Evolutionary conservation across 306 rosid genomes (phyloP), one percentile per base, ranked within the genome.

Genomic region (Begonia peltatifolia): DNA sequence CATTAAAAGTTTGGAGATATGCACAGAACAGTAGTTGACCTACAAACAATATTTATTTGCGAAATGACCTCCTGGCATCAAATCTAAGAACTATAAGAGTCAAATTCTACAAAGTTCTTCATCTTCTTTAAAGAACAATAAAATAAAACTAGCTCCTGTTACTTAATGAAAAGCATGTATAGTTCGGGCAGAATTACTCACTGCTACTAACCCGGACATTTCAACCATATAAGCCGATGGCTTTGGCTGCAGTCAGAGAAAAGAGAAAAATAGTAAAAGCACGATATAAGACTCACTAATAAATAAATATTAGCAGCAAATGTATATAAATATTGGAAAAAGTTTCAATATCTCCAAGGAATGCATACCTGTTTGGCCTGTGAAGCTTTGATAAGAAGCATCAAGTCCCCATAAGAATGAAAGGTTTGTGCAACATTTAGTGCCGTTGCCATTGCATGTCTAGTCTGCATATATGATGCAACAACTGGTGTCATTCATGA

Each of bases 381-480:
- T 13, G 61, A 54, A 55, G 93, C 99, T 65, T 84, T 86, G 63
- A 22, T 55, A 20, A 73, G 69, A 63, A 92, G 96, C 88, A 83
- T 92, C 41, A 75, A 48, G 55, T 92, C 99, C 57, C 94, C 99
- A 71, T 73, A 86, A 44, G 96, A 67, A 73, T 92, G 94, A 70
- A 78, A 79, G 38, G 99, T 92, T 54, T 79, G 96, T 46, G 77
- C 78, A 68, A 65, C 79, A 66, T 92, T 92, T 60, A 92, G 56
- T 42, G 93, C 79, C 66, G 75, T 65, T 66, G 96, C 94, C 53
- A 92, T 64, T 48, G 78, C 84, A 53, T 62, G 79, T 63, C 87
- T 63, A 54, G 87, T 71, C 99, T 92, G 93, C 80, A 86, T 57
- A 16, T 51, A 47, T 30, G 35, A 54, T 30, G 18, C 43, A 50